phyloP scores from a whole-genome alignment of 2,329 filamentous ascomycete species.

The Colletotrichum sublineola region DNA sequence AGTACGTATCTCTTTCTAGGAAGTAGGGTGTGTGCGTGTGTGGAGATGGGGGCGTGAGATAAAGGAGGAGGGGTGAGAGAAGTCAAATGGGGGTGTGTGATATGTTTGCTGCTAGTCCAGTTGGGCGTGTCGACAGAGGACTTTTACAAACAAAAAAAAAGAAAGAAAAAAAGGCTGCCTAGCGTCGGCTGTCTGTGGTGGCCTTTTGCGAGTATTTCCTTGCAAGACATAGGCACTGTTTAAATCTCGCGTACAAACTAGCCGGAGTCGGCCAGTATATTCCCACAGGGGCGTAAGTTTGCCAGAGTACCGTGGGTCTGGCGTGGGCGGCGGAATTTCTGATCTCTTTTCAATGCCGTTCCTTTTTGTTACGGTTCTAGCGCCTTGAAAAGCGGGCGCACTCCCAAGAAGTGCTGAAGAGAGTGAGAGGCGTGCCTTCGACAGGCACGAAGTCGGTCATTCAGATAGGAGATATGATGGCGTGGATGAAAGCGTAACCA shows the following conservation, averaged over 20 bases:
- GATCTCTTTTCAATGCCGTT: slow-evolving; percentile 41
- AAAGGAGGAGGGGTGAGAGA: background rate
- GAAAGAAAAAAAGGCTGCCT: slow-evolving; percentile 34
- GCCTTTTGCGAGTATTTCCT: slow-evolving; percentile 32
- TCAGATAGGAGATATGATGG: background rate
- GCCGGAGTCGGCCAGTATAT: slow-evolving; percentile 22
- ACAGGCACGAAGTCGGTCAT: background rate
- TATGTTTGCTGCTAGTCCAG: background rate
- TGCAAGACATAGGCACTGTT: slow-evolving; percentile 30
- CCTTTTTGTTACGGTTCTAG: slow-evolving; percentile 40
- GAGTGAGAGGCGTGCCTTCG: slow-evolving; percentile 2
- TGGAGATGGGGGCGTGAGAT: background rate
- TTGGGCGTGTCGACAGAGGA: too few species aligned
- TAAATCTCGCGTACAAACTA: slow-evolving; percentile 32
- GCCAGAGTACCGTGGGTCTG: slow-evolving; percentile 35
- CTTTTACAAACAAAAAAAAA: too few species aligned
- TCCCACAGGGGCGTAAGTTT: slow-evolving; percentile 34
- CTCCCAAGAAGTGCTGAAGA: slow-evolving; percentile 30
- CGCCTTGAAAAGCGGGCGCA: slow-evolving; percentile 31
- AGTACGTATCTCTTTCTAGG: slow-evolving; percentile 37
- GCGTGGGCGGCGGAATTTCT: slow-evolving; percentile 34
- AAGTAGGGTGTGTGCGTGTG: slow-evolving; percentile 1
- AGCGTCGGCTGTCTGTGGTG: slow-evolving; percentile 41
- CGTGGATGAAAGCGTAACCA: background rate
- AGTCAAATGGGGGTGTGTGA: slow-evolving; percentile 4